Evolutionary conservation across 768 basidiomycete genomes (phyloP).

Genomic region (Psilocybe sp.): DNA sequence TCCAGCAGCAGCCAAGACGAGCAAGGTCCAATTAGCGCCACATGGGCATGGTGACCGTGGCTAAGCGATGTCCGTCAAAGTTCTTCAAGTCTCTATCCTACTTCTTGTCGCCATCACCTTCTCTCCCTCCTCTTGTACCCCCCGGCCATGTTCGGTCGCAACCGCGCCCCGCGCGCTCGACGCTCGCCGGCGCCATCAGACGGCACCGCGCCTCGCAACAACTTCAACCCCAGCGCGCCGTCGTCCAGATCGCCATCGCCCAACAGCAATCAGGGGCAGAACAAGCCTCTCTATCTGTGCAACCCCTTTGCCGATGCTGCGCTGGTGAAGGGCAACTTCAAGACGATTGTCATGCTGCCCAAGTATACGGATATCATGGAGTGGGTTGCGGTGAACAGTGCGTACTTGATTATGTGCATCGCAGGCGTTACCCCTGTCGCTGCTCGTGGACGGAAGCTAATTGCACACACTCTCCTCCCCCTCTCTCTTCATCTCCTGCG

Average conservation of each 20-base stretch:
- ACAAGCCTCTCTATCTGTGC: constrained; percentile 83
- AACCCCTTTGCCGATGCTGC: constrained; percentile 95
- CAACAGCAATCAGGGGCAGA: constrained; percentile 14
- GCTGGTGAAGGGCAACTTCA: constrained; percentile 96
- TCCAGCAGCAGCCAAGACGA: no score
- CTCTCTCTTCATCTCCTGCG: not conserved
- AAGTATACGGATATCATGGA: constrained; percentile 96
- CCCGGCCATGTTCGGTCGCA: constrained; percentile 23
- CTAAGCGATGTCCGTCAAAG: constrained; percentile 24
- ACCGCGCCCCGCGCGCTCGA: constrained; percentile 24
- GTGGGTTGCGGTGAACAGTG: constrained; percentile 95
- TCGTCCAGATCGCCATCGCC: constrained; percentile 40
- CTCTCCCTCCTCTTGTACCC: not conserved
- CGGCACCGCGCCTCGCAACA: constrained; percentile 13
- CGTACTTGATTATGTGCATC: constrained; percentile 25
- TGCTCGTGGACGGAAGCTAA: not conserved
- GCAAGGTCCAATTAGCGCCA: no score
- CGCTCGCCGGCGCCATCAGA: constrained; percentile 25
- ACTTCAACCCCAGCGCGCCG: constrained; percentile 18
- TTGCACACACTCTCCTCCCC: not conserved
- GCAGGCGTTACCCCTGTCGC: not conserved
- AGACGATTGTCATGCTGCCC: constrained; percentile 94
- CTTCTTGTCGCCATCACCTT: not conserved
- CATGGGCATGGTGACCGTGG: not conserved
- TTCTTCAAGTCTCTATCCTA: constrained; percentile 27